Percentiles rank a stretch among this genome's conserved stretches.
These are phyloP conservation scores for Penicillium sp. DNA, from an alignment of 2,329 filamentous ascomycete species.

Conservation along the genomic window DNA sequence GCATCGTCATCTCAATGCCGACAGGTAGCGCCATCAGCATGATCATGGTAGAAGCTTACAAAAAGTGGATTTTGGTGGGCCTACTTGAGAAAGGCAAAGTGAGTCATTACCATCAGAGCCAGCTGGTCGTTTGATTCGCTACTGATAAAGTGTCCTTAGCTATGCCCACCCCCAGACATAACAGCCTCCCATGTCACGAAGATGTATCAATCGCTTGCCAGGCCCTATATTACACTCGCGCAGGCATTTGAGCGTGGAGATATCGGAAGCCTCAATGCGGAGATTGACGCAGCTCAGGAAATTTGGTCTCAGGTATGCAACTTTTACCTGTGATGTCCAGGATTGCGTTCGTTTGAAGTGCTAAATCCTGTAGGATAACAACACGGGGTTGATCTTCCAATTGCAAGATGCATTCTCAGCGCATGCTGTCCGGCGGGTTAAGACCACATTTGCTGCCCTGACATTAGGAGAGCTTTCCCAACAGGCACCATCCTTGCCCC, in stretches of 20 bases:
- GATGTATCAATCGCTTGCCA: constrained; percentile 54
- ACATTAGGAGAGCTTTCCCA: constrained; percentile 47
- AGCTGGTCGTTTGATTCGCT: background rate
- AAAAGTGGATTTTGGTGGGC: constrained; percentile 77
- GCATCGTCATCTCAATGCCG: constrained; percentile 62
- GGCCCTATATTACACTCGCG: constrained; percentile 65
- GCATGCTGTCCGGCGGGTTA: constrained; percentile 68
- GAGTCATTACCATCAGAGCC: constrained; percentile 20
- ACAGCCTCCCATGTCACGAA: constrained; percentile 51
- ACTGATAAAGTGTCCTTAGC: constrained; percentile 24
- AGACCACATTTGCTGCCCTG: constrained; percentile 63
- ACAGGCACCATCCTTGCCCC: constrained; percentile 27
- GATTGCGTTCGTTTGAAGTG: too few relatives aligned
- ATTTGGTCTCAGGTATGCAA: constrained; percentile 55
- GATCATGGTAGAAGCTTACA: constrained; percentile 83
- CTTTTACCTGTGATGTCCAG: background rate
- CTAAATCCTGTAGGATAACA: constrained; percentile 55
- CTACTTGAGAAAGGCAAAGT: constrained; percentile 64
- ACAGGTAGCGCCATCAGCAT: constrained; percentile 59
- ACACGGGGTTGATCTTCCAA: constrained; percentile 62
- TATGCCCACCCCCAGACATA: constrained; percentile 51
- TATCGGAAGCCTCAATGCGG: constrained; percentile 56
- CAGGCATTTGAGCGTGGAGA: constrained; percentile 59
- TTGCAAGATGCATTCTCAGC: constrained; percentile 66
- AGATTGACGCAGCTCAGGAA: constrained; percentile 54